These are phyloP conservation scores for Aeschynomene evenia DNA, from an alignment of 306 rosid species.

Conservation along the genomic window DNA sequence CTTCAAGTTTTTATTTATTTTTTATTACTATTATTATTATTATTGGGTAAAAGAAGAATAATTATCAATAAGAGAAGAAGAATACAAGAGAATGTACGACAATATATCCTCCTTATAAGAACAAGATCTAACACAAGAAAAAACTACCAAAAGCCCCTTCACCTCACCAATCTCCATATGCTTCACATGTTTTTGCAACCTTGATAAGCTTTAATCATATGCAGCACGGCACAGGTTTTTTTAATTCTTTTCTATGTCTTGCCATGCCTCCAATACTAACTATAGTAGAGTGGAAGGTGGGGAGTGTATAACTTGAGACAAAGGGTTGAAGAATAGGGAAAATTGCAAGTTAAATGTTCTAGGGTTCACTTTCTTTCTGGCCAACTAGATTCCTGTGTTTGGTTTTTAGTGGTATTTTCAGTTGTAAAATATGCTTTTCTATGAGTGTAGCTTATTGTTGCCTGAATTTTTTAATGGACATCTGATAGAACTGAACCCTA, in stretches of 20 bases:
- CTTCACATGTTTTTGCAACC: not conserved
- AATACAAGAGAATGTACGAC: no score
- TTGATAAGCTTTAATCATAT: constrained; percentile 4
- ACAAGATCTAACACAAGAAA: no score
- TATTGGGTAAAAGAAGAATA: no score
- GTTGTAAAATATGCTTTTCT: not conserved
- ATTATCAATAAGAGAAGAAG: no score
- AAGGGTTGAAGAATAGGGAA: not conserved
- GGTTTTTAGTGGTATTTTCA: not conserved
- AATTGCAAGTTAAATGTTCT: no score
- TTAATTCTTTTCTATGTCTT: not conserved
- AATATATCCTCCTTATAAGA: no score
- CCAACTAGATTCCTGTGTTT: not conserved
- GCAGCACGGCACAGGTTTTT: not conserved
- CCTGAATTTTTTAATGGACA: not conserved
- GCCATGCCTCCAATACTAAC: not conserved
- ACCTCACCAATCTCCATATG: not conserved
- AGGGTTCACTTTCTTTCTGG: not conserved
- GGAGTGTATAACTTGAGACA: no score
- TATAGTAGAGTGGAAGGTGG: not conserved
- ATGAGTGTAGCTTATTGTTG: not conserved
- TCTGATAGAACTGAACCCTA: no score
- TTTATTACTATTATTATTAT: no score
- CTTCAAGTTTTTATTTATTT: no score
- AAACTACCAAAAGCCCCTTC: not conserved